A percentile compares a stretch with the other conserved stretches of the same genome.
Conservation (phyloP, 768 basidiomycete genomes). For the Hygrocybe coccinea region DNA sequence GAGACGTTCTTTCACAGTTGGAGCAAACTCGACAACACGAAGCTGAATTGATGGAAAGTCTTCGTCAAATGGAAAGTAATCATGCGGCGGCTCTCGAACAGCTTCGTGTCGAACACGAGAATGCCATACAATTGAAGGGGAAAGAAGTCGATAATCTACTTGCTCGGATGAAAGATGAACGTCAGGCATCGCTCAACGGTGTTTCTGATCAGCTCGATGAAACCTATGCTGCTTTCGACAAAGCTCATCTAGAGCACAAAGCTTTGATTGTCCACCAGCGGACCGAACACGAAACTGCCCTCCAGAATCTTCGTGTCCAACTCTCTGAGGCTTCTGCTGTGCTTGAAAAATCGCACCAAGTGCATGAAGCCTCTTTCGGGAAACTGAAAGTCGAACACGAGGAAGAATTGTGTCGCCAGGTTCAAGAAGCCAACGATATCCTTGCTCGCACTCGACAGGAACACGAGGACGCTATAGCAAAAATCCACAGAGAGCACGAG, state of each 20-base stretch:
- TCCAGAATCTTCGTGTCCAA: constrained; percentile 39
- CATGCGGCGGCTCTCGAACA: constrained; percentile 46
- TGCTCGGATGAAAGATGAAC: constrained; percentile 45
- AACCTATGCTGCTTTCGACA: constrained; percentile 40
- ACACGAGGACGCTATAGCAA: constrained; percentile 49
- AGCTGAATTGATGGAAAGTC: constrained; percentile 43
- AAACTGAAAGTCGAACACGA: constrained; percentile 52
- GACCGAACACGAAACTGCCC: constrained; percentile 42
- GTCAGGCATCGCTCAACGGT: constrained; percentile 35
- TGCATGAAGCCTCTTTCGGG: constrained; percentile 58
- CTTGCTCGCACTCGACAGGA: constrained; percentile 48
- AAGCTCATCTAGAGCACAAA: constrained; percentile 45
- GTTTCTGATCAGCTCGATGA: constrained; percentile 43
- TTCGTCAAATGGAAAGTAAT: constrained; percentile 49
- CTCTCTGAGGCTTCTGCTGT: constrained; percentile 38
- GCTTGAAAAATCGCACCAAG: constrained; percentile 46
- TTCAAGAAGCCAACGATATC: constrained; percentile 49
- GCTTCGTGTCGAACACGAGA: constrained; percentile 47
- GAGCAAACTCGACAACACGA: constrained; percentile 57
- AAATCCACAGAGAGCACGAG: constrained; percentile 49
- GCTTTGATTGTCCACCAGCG: constrained; percentile 44
- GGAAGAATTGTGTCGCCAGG: constrained; percentile 47
- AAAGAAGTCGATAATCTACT: constrained; percentile 46
- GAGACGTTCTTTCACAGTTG: constrained; percentile 46
- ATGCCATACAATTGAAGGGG: constrained; percentile 34